phyloP scores from a whole-genome alignment of 2,329 filamentous ascomycete species.

The Fusarium abutilonis region DNA sequence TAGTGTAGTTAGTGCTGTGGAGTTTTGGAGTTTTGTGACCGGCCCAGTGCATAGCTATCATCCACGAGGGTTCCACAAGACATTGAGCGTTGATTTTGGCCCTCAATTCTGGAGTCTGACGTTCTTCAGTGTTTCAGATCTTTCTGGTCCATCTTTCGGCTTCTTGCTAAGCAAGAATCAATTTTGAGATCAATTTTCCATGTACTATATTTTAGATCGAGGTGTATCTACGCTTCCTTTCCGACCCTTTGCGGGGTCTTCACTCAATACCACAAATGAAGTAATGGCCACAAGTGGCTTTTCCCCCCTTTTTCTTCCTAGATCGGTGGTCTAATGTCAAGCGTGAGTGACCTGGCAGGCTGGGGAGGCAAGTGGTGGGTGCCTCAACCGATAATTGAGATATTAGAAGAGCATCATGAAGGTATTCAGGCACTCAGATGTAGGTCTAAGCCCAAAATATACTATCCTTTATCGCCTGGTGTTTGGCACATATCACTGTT shows the following conservation, averaged over 20 bases:
- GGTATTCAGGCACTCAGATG: too few relatives aligned
- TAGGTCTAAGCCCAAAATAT: too few relatives aligned
- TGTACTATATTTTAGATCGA: conserved; percentile 39
- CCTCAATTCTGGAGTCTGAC: conserved; percentile 8
- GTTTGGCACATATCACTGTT: too few relatives aligned
- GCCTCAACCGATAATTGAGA: too few relatives aligned
- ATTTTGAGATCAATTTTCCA: conserved; percentile 36
- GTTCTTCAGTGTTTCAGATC: conserved; percentile 12
- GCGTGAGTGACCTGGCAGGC: too few relatives aligned
- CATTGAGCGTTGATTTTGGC: conserved; percentile 1
- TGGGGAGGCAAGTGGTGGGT: too few relatives aligned
- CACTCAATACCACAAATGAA: conserved; percentile 12
- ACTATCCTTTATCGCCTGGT: too few relatives aligned
- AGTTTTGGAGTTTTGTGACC: conserved; percentile 17
- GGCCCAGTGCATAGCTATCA: conserved; percentile 13
- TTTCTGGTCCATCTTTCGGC: conserved; percentile 27
- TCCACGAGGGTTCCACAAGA: background rate
- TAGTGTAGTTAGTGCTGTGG: conserved; percentile 5
- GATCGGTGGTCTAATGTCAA: background rate
- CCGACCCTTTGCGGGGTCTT: conserved; percentile 3
- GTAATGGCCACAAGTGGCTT: conserved; percentile 6
- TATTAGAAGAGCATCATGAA: too few relatives aligned
- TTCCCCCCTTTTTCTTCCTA: too few relatives aligned
- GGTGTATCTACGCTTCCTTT: conserved; percentile 37
- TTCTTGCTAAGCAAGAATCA: conserved; percentile 32